These are phyloP conservation scores for Seminavis robusta DNA, from an alignment of 108 stramenopile species.

Conservation along the genomic window DNA sequence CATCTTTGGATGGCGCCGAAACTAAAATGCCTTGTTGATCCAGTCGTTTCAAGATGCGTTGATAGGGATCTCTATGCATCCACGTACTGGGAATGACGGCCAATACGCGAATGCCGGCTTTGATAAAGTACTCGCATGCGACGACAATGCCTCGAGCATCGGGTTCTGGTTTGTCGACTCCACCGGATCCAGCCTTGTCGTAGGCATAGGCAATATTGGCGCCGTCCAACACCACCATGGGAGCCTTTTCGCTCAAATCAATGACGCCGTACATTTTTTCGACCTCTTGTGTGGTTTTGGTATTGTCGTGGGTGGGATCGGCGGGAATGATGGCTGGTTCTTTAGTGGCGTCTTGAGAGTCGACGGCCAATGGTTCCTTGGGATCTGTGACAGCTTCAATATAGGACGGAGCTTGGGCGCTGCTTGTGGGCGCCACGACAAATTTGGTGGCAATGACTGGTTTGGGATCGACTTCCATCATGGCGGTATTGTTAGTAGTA, in stretches of 20 bases:
- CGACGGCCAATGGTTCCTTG: too few relatives aligned
- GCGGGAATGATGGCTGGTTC: too few relatives aligned
- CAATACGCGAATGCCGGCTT: slow-evolving; percentile 56
- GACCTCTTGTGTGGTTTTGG: too few relatives aligned
- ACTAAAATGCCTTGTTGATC: slow-evolving; percentile 54
- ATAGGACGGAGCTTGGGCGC: too few relatives aligned
- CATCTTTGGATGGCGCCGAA: slow-evolving; percentile 70
- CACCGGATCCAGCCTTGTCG: slow-evolving; percentile 44
- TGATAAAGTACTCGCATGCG: slow-evolving; percentile 58
- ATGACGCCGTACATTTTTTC: slow-evolving; percentile 65
- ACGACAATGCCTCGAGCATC: slow-evolving; percentile 61
- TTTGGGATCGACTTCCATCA: too few relatives aligned
- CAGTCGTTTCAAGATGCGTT: slow-evolving; percentile 48
- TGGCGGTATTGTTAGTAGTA: too few relatives aligned
- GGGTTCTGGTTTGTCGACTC: slow-evolving; percentile 32
- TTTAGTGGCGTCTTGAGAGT: too few relatives aligned
- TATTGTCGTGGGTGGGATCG: too few relatives aligned
- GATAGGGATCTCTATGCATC: slow-evolving; percentile 50
- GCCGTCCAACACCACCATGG: slow-evolving; percentile 79
- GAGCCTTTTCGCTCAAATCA: slow-evolving; percentile 37
- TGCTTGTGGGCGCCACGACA: too few relatives aligned
- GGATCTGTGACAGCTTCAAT: too few relatives aligned
- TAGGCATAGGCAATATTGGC: slow-evolving; percentile 86
- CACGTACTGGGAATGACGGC: slow-evolving; percentile 70
- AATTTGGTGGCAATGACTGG: too few relatives aligned